Evolutionary conservation across 192 early-diverging fungal genomes (phyloP).

Genomic region (Fimicolochytrium jonesii): DNA sequence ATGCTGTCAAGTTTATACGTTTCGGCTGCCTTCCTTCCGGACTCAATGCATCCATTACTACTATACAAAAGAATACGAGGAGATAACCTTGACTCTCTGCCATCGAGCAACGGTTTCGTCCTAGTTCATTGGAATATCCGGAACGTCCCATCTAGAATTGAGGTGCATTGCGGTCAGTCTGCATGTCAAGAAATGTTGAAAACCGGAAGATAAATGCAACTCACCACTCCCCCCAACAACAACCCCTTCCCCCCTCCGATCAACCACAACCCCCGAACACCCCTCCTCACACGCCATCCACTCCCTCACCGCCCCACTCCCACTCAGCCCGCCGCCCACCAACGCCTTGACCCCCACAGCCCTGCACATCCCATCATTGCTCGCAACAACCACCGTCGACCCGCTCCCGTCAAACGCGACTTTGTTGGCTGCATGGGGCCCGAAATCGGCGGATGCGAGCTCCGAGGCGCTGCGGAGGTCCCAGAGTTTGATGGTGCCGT

Average conservation of each 20-base stretch:
- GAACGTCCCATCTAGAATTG: background rate
- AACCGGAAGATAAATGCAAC: background rate
- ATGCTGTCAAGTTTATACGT: too few relatives aligned
- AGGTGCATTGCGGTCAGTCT: background rate
- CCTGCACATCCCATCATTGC: constrained; percentile 43
- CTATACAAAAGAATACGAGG: too few relatives aligned
- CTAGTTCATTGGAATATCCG: constrained; percentile 9
- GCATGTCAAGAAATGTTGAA: background rate
- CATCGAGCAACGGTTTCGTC: too few relatives aligned
- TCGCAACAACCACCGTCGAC: constrained; percentile 36
- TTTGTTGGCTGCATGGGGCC: constrained; percentile 45
- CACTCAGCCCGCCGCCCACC: background rate
- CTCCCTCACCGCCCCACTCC: constrained; percentile 9
- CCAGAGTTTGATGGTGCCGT: constrained; percentile 52
- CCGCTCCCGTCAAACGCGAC: constrained; percentile 47
- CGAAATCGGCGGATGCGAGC: constrained; percentile 25
- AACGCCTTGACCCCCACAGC: constrained; percentile 14
- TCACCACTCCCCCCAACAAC: constrained; percentile 43
- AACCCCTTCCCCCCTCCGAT: constrained; percentile 42
- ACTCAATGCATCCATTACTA: too few relatives aligned
- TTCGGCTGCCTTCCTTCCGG: too few relatives aligned
- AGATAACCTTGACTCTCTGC: too few relatives aligned
- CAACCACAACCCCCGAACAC: constrained; percentile 40
- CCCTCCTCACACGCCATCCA: constrained; percentile 34
- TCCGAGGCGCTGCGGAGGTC: constrained; percentile 47